Evolutionary conservation across 148 eudicot genomes (phyloP).

Genomic region (Polygonum maritimum): DNA sequence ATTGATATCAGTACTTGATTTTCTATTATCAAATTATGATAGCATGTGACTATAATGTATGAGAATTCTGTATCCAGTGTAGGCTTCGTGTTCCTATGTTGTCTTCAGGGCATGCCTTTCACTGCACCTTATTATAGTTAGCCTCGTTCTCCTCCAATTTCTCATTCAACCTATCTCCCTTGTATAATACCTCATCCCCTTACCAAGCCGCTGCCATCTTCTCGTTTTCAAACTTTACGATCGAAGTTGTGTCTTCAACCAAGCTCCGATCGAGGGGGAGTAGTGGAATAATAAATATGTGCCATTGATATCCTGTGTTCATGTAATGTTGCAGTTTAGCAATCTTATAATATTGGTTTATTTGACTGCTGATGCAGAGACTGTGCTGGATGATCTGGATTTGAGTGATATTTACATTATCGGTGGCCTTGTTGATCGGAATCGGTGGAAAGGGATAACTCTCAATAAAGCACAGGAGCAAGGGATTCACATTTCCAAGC

Average conservation of each 20-base stretch:
- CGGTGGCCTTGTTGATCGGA: constrained; percentile 93
- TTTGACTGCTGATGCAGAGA: constrained; percentile 88
- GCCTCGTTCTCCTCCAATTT: background rate
- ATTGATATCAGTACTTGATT: no score
- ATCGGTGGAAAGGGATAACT: constrained; percentile 91
- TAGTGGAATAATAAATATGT: no score
- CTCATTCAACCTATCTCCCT: background rate
- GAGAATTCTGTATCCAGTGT: background rate
- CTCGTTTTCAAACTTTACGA: no score
- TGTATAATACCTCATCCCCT: background rate
- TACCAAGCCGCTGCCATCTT: no score
- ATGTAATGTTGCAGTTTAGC: no score
- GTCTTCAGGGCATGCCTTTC: background rate
- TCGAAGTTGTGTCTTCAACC: no score
- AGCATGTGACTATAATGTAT: background rate
- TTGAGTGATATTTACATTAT: constrained; percentile 62
- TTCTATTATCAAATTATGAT: background rate
- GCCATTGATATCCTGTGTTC: no score
- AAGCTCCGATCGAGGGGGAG: no score
- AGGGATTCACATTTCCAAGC: constrained; percentile 79
- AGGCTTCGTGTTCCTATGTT: background rate
- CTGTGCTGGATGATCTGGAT: constrained; percentile 59
- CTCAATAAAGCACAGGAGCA: constrained; percentile 86
- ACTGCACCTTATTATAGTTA: background rate
- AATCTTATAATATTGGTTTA: no score